Evolutionary conservation across 73 alveolate genomes (phyloP).

Genomic region (Durusdinium trenchii): DNA sequence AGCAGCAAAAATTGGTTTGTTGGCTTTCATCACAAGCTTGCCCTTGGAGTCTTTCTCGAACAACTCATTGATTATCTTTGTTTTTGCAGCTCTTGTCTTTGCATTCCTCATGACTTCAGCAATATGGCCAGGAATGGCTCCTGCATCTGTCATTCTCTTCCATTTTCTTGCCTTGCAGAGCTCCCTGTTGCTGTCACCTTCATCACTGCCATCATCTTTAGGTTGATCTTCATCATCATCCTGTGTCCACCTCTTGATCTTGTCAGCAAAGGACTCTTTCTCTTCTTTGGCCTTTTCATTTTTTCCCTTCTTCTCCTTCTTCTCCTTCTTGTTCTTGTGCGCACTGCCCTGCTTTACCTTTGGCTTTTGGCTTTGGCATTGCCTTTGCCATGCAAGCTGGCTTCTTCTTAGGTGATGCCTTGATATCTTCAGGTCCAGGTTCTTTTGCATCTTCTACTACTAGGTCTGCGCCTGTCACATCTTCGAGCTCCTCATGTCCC

Average conservation of each 20-base stretch:
- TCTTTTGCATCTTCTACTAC: background rate
- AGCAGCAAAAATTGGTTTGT: background rate
- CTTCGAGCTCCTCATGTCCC: background rate
- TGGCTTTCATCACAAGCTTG: background rate
- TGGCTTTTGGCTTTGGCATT: background rate
- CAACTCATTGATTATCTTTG: slow-evolving; percentile 11
- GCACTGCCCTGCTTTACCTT: background rate
- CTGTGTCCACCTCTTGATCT: background rate
- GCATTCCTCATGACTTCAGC: too few species aligned
- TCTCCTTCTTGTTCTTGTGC: background rate
- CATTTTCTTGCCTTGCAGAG: background rate
- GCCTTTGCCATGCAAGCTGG: background rate
- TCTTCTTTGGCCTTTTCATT: background rate
- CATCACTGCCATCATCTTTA: background rate
- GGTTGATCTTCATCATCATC: background rate
- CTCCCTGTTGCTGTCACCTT: background rate
- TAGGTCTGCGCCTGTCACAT: background rate
- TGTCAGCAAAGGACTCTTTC: background rate
- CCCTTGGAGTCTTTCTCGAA: background rate
- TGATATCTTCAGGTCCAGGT: background rate
- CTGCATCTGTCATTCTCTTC: background rate
- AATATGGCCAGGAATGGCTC: background rate
- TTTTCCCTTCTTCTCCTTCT: background rate
- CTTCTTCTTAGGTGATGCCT: background rate
- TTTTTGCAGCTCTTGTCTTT: background rate